phyloP scores from a whole-genome alignment of 257 asterid species.

The Nicotiana otophora region DNA sequence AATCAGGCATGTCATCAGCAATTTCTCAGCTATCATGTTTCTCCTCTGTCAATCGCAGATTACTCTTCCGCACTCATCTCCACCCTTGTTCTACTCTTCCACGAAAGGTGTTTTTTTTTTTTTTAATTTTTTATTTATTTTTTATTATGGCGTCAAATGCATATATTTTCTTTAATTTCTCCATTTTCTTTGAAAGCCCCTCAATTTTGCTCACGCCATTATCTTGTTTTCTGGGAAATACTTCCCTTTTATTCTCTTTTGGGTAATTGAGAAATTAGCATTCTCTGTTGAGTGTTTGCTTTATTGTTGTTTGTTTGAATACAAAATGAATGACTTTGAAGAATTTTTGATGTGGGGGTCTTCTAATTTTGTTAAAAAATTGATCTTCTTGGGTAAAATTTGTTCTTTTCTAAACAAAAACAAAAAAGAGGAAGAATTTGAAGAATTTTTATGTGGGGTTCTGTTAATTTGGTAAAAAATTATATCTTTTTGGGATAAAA shows the following conservation, averaged over 20 bases:
- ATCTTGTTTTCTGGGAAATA: background rate
- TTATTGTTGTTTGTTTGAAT: background rate
- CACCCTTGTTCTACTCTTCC: conserved; percentile 9
- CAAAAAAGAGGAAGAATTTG: too few species aligned
- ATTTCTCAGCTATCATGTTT: conserved; percentile 29
- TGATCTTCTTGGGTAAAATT: background rate
- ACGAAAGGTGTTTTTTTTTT: conserved; percentile 18
- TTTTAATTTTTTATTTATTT: background rate
- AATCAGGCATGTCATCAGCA: conserved; percentile 24
- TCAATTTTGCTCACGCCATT: background rate
- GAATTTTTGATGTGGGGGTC: background rate
- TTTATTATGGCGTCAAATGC: too few species aligned
- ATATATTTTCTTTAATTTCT: background rate
- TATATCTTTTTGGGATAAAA: too few species aligned
- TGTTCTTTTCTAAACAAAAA: background rate
- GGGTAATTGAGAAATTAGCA: background rate
- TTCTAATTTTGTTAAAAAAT: background rate
- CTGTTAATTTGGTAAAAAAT: too few species aligned
- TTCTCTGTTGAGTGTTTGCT: background rate
- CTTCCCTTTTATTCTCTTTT: background rate
- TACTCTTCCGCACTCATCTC: conserved; percentile 13
- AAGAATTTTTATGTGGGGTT: too few species aligned
- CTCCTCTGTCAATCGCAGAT: conserved; percentile 16
- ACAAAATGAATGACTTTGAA: background rate
- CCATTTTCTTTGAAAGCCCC: background rate